These are phyloP conservation scores for Starmerella apicola DNA, from an alignment of 805 yeast genomes.

Conservation along the genomic window DNA sequence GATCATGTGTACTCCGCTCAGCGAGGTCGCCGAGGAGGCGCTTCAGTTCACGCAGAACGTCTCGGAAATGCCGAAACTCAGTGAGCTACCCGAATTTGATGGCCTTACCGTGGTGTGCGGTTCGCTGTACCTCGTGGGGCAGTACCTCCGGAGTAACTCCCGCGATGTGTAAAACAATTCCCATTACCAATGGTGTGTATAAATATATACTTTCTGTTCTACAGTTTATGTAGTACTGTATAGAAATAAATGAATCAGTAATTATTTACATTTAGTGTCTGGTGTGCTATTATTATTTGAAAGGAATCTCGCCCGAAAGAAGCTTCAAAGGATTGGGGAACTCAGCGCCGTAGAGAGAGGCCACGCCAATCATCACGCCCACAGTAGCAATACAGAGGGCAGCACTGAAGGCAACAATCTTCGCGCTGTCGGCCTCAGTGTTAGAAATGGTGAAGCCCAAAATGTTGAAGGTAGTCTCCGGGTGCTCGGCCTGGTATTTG, in stretches of 20 bases:
- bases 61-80: constrained; percentile 21
- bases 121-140: constrained; percentile 54
- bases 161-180: too few relatives aligned
- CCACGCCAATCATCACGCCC: constrained; percentile 16
- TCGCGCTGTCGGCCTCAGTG: constrained; percentile 12
- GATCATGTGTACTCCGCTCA: constrained; percentile 43
- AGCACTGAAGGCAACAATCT: constrained; percentile 11
- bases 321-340: constrained; percentile 11
- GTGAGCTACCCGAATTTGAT: constrained; percentile 14
- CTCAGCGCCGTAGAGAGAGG: constrained; percentile 17
- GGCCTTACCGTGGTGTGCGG: constrained; percentile 46
- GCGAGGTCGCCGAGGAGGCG: constrained; percentile 25
- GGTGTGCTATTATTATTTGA: too few relatives aligned
- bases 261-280: not conserved
- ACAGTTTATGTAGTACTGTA: not conserved
- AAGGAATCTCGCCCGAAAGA: constrained; percentile 6
- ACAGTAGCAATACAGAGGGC: constrained; percentile 6
- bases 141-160: constrained; percentile 24
- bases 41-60: constrained; percentile 18
- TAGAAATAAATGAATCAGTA: not conserved
- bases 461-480: not conserved
- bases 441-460: constrained; percentile 4
- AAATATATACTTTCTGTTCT: not conserved
- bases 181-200: too few relatives aligned
- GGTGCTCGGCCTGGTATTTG: constrained; percentile 2